Evolutionary conservation across 164 flowering plant genomes (phyloP).

Genomic region (Vitis rupestris): DNA sequence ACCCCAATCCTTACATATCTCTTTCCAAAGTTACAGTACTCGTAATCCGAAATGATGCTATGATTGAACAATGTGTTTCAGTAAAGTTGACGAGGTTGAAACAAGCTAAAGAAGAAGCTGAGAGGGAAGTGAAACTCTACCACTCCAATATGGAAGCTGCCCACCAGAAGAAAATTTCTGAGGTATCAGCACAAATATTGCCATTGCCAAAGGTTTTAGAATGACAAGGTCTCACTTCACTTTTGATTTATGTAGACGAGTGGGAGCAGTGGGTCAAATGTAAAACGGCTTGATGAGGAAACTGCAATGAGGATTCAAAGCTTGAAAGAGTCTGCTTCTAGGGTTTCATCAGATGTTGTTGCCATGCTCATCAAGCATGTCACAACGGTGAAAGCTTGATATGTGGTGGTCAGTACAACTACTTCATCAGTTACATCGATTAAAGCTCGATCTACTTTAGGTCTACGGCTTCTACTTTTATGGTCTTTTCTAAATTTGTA

Average conservation of each 20-base stretch:
- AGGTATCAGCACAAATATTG: conserved; percentile 25
- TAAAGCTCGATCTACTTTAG: too few relatives aligned
- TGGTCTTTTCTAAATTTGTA: too few relatives aligned
- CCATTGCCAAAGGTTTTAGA: background rate
- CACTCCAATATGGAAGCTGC: conserved; percentile 57
- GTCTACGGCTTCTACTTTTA: too few relatives aligned
- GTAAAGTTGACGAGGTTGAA: conserved; percentile 51
- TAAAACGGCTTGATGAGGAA: conserved; percentile 56
- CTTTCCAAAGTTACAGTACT: too few relatives aligned
- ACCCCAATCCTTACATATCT: background rate
- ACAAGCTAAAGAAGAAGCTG: conserved; percentile 82
- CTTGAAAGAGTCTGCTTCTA: background rate
- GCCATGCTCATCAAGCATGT: conserved; percentile 46
- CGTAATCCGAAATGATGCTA: background rate
- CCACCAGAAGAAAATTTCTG: conserved; percentile 42
- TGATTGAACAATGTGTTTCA: conserved; percentile 7
- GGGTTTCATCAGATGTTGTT: conserved; percentile 36
- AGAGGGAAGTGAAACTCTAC: conserved; percentile 38
- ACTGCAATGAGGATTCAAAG: conserved; percentile 19
- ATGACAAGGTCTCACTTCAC: background rate
- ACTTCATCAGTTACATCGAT: too few relatives aligned
- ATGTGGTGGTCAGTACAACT: too few relatives aligned
- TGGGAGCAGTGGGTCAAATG: conserved; percentile 44
- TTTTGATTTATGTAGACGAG: conserved; percentile 27
- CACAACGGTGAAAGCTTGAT: conserved; percentile 36